Evolutionary conservation across 768 basidiomycete genomes (phyloP), one percentile per base, ranked within the genome.

Genomic region (Lactarius indigo): DNA sequence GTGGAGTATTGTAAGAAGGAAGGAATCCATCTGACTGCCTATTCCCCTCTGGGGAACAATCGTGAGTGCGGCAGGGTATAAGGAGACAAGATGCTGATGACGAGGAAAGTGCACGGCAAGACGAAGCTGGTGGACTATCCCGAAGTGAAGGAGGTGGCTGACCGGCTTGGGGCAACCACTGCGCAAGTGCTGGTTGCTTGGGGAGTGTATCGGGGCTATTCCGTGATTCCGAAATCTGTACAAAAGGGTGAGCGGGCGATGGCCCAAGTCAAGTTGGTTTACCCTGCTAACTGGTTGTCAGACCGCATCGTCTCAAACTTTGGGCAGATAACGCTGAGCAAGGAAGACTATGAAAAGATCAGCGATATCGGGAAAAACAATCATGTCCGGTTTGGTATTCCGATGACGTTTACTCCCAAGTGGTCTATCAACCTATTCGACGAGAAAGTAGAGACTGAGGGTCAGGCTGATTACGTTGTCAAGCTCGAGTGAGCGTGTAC

Each of bases 151-250:
- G 82, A 83, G 63, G 81, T 94, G 57, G 92, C 91, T 26, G 75
- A 85, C 67, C 81, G 80, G 72, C 81, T 89, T 41, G 78, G 79
- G 39, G 88, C 86, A 5, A 88, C 88, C 1, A 79, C 91, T 2
- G 93, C 92, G 0, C 91, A 95, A 75, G 88, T 95, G 42, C 81
- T 95, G 63, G 78, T 96, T 67, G 90, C 91, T 0, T 96, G 92
- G 92, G 89, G 86, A 15, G 84, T 77, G 42, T 75, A 87, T 71
- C 84, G 91, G 50, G 93, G 92, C 15, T 88, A 87, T 76, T 87
- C 87, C 10, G 89, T 94, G 68, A 92, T 94, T 72, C 93, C 93
- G 20, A 94, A 95, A 83, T 87, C 85, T 63, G 90, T 92, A 31
- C 80, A 87, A 64, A 80, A 88, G 73, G 77, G 82, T 83, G 44